Evolutionary conservation across 352 stramenopile genomes (phyloP), one percentile per base, ranked within the genome.

Genomic region (Phytophthora colocasiae): DNA sequence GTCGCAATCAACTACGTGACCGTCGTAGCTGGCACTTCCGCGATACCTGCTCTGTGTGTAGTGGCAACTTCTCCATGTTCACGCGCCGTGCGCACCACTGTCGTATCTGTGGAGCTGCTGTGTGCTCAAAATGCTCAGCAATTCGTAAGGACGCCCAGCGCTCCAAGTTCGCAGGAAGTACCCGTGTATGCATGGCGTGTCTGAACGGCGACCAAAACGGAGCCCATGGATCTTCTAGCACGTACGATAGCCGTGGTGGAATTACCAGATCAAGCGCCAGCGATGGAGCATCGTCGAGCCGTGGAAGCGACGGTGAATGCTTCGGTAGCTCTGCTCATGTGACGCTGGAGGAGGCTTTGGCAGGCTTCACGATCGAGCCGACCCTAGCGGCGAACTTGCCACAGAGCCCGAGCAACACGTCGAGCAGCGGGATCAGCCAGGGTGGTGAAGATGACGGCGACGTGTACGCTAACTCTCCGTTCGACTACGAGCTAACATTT

Each of bases 11-110:
- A 26, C 53, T 92, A 34, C 74, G 87, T 12, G 73, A 91, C 51
- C 86, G 86, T 31, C 63, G 73, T 15, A 70, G 77, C 27, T 93
- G 85, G 85, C 64, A 78, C 43, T 74, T 77, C 47, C 69, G 76
- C 22, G 74, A 91, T 60, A 74, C 69, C 14, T 93, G 85, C 69
- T 80, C 67, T 14, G 66, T 93, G n/a, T 95, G 87, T 54, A 78
- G 69, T 40, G 68, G 74, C 56, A 74, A 69, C 19, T 93, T 93
- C 69, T 85, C 69, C 47, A 80, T 83, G 58, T 76, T 95, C 45
- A 87, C 89, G 52, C 80, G 80, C 32, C 84, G 86, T 15, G 74
- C 81, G 41, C 87, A 95, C 57, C 87, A 93, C 74, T 95, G 87
- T 44, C 83, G 85, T 7, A 83, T 92, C 46, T 95, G 85, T 32